Percentiles rank a stretch among this genome's conserved stretches.
Conservation (phyloP, 805 yeast species). For the Sporopachydermia lactativora region DNA sequence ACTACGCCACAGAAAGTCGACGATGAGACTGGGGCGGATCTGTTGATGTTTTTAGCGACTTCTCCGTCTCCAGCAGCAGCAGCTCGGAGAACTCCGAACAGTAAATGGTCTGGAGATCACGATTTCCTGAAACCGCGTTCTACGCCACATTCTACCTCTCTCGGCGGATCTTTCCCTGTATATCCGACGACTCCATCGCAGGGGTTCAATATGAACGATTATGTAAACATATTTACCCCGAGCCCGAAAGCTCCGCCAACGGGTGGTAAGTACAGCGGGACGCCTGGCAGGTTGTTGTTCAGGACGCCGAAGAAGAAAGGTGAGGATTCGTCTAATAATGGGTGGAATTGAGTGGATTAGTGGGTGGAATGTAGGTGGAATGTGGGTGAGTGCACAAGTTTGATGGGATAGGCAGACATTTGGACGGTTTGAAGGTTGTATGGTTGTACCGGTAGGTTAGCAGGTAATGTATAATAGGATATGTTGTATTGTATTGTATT, state of each 20-base stretch:
- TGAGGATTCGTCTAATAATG: neutral
- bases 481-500: too few species aligned
- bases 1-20: conserved; percentile 2
- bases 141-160: conserved; percentile 4
- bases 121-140: conserved; percentile 3
- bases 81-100: neutral
- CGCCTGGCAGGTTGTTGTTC: conserved; percentile 1
- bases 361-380: too few species aligned
- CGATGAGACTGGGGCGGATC: conserved; percentile 61
- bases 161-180: conserved; percentile 8
- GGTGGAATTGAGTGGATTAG: neutral
- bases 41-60: conserved; percentile 69
- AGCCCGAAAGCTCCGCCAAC: neutral
- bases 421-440: too few species aligned
- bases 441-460: too few species aligned
- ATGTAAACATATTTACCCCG: conserved; percentile 67
- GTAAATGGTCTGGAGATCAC: conserved; percentile 8
- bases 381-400: too few species aligned
- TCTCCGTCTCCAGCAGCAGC: conserved; percentile 56
- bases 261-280: neutral
- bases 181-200: conserved; percentile 23
- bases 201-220: conserved; percentile 66
- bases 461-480: too few species aligned
- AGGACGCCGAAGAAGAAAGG: neutral
- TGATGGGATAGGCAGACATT: too few species aligned